phyloP scores from a whole-genome alignment of 2,329 filamentous ascomycete species.

The Rhexocercosporidium sp. region DNA sequence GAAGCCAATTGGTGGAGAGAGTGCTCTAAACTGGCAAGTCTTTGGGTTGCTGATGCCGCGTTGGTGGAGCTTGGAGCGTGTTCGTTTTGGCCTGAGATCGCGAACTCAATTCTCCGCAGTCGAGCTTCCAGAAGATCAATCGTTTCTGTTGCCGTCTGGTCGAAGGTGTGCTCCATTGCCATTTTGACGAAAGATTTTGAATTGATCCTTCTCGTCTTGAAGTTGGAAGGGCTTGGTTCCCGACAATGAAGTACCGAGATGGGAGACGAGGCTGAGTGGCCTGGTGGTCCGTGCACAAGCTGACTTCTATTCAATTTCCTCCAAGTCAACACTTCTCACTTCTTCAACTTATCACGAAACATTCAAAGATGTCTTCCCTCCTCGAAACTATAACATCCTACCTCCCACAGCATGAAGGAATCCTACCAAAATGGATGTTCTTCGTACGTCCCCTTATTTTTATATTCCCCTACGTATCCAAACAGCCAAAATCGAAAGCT shows the following conservation, averaged over 20 bases:
- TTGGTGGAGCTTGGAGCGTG: slow-evolving; percentile 10
- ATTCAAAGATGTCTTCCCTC: slow-evolving; percentile 5
- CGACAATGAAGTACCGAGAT: neutral
- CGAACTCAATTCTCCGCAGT: slow-evolving; percentile 40
- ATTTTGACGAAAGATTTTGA: no score
- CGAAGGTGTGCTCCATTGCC: slow-evolving; percentile 39
- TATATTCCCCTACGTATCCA: neutral
- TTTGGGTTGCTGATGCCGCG: slow-evolving; percentile 19
- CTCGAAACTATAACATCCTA: slow-evolving; percentile 23
- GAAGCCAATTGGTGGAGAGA: slow-evolving; percentile 38
- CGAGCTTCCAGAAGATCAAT: slow-evolving; percentile 42
- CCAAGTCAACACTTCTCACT: neutral
- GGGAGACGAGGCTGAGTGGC: neutral
- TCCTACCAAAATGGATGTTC: slow-evolving; percentile 69
- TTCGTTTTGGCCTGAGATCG: slow-evolving; percentile 30
- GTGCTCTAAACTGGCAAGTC: slow-evolving; percentile 31
- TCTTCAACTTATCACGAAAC: neutral
- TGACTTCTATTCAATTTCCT: neutral
- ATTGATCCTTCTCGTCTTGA: no score
- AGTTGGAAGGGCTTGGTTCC: no score
- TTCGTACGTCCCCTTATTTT: slow-evolving; percentile 54
- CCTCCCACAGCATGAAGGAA: slow-evolving; percentile 47
- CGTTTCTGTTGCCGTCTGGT: slow-evolving; percentile 40
- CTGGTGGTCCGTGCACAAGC: slow-evolving; percentile 6
- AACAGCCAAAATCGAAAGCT: neutral